Conservation (phyloP, 2,329 filamentous ascomycete genomes). For the Dactylellina leptospora region DNA sequence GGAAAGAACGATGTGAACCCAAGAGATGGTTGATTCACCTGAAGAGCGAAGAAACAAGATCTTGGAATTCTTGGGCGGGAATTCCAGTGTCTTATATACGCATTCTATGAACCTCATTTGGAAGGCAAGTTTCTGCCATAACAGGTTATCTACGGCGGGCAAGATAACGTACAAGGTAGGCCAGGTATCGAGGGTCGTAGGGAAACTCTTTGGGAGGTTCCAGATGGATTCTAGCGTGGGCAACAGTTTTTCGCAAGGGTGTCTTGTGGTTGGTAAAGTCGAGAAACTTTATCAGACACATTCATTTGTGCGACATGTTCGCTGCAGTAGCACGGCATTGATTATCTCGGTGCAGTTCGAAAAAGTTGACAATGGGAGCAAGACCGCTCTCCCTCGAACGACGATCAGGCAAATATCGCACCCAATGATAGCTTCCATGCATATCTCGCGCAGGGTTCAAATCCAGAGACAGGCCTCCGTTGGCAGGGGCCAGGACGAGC, state of each 20-base stretch:
- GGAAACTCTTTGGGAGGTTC: conserved; percentile 37
- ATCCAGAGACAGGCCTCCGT: conserved; percentile 17
- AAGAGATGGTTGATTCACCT: conserved; percentile 34
- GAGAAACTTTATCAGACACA: too few species aligned
- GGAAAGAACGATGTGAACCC: conserved; percentile 26
- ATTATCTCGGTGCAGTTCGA: background rate
- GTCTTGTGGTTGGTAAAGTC: background rate
- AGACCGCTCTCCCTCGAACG: conserved; percentile 18
- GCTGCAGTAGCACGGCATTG: conserved; percentile 7
- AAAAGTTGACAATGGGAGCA: conserved; percentile 10
- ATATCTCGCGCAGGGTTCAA: conserved; percentile 29
- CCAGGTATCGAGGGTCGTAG: conserved; percentile 23
- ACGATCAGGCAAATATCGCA: conserved; percentile 35
- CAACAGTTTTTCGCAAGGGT: conserved; percentile 5
- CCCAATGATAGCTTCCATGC: conserved; percentile 25
- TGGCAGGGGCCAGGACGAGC: conserved; percentile 4
- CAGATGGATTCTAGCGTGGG: conserved; percentile 50
- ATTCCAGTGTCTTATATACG: conserved; percentile 44
- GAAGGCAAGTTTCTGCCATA: conserved; percentile 23
- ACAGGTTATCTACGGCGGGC: conserved; percentile 30
- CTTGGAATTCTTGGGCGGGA: conserved; percentile 49
- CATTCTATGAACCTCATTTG: conserved; percentile 33
- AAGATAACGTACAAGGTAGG: conserved; percentile 24
- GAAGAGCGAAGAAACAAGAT: conserved; percentile 16
- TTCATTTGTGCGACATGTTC: conserved; percentile 24